phyloP scores from a whole-genome alignment of 2,329 filamentous ascomycete species.

The Lanzia echinophila region DNA sequence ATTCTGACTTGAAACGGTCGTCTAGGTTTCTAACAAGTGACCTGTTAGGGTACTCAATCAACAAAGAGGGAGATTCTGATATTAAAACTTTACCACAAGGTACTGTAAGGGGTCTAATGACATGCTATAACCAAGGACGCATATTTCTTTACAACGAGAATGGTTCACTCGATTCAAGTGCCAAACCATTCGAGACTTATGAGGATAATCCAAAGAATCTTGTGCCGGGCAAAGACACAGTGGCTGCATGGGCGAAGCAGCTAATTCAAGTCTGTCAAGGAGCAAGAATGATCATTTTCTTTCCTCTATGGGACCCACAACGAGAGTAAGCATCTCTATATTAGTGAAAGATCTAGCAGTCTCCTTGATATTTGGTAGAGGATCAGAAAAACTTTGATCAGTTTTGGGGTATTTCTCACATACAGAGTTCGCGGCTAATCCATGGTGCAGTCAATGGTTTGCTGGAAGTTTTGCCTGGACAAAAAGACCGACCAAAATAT shows the following conservation, averaged over 20 bases:
- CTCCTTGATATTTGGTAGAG: too few relatives aligned
- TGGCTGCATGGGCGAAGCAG: constrained; percentile 10
- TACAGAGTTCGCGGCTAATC: background rate
- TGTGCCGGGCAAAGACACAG: constrained; percentile 6
- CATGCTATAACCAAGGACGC: constrained; percentile 18
- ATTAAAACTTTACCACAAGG: constrained; percentile 8
- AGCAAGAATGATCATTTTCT: constrained; percentile 38
- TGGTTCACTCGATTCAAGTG: constrained; percentile 7
- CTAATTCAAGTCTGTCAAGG: constrained; percentile 33
- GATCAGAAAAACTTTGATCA: too few relatives aligned
- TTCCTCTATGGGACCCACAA: constrained; percentile 41
- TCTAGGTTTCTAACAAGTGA: background rate
- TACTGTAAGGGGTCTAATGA: constrained; percentile 14
- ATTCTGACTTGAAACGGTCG: background rate
- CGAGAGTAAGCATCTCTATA: constrained; percentile 25
- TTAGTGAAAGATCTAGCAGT: too few relatives aligned
- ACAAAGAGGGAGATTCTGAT: background rate
- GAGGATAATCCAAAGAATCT: background rate
- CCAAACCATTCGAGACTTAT: background rate
- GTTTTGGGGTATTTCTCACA: too few relatives aligned
- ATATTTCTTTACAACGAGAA: constrained; percentile 19
- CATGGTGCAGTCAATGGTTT: constrained; percentile 34
- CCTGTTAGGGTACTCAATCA: constrained; percentile 4
- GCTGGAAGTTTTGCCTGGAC: constrained; percentile 45
- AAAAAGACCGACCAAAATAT: constrained; percentile 34